These are phyloP conservation scores for Trichophaea hybrida DNA, from an alignment of 2,329 filamentous ascomycete species.

Conservation along the genomic window DNA sequence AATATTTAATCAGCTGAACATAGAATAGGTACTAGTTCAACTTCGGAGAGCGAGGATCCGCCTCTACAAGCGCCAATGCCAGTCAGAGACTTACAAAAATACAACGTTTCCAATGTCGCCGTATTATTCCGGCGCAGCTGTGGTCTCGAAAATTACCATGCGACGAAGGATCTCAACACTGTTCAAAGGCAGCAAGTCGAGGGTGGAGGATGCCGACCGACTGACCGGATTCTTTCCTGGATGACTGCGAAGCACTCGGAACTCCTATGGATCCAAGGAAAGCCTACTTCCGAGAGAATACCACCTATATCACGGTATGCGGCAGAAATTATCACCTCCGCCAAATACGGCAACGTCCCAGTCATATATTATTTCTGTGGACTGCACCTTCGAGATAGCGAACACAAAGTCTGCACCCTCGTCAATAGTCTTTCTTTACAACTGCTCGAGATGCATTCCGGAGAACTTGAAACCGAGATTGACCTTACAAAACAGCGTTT, in stretches of 20 bases:
- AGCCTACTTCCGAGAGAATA: neutral
- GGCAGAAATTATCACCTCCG: neutral
- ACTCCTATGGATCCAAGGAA: neutral
- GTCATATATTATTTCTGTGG: neutral
- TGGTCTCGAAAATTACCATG: neutral
- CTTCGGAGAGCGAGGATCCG: too few species aligned
- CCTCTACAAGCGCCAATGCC: neutral
- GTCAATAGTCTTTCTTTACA: neutral
- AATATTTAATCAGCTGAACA: neutral
- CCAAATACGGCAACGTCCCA: neutral
- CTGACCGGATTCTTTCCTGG: neutral
- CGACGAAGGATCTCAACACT: neutral
- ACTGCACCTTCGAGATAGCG: neutral
- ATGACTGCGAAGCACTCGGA: neutral
- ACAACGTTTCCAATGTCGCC: neutral
- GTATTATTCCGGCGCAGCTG: neutral
- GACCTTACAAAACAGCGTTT: neutral
- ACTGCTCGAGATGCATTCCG: neutral
- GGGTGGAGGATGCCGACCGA: neutral
- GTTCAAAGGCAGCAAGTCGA: neutral
- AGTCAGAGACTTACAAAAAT: neutral
- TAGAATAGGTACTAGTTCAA: neutral
- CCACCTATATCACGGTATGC: neutral
- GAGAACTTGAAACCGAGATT: neutral
- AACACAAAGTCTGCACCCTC: neutral